A percentile compares a stretch with the other conserved stretches of the same genome.
phyloP scores from a whole-genome alignment of 2,329 filamentous ascomycete genomes.

The Pseudogymnoascus sp. region DNA sequence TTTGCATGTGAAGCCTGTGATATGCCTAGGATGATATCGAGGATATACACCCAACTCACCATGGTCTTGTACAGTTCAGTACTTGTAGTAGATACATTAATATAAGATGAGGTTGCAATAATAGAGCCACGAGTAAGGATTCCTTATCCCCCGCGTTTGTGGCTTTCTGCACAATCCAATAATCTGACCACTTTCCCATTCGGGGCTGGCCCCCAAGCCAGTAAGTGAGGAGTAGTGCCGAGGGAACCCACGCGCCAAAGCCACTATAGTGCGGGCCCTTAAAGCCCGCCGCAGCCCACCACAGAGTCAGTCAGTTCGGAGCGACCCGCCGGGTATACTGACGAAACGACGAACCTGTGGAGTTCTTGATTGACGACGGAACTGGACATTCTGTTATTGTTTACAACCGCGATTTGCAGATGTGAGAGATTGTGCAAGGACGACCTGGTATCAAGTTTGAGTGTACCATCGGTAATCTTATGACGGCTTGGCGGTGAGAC shows the following conservation, averaged over 20 bases:
- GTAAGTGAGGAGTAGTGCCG: background rate
- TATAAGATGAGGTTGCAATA: background rate
- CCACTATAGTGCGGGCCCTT: background rate
- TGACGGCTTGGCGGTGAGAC: slow-evolving; percentile 6
- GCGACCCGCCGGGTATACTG: background rate
- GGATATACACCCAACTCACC: background rate
- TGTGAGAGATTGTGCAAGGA: background rate
- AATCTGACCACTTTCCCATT: slow-evolving; percentile 1
- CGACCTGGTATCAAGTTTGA: background rate
- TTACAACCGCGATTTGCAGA: background rate
- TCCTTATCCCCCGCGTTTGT: background rate
- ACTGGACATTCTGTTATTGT: background rate
- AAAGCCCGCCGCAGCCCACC: background rate
- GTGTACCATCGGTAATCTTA: background rate
- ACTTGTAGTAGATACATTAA: background rate
- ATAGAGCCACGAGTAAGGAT: background rate
- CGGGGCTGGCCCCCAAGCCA: background rate
- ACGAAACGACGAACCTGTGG: background rate
- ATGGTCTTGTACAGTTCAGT: background rate
- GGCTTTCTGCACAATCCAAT: background rate
- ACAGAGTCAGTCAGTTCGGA: background rate
- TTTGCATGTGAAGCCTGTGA: background rate
- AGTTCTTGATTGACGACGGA: background rate
- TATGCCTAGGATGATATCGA: background rate
- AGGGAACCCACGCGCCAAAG: background rate